Base-by-base conservation (phyloP, 805 yeast species). In the Candida sanyiensis region DNA sequence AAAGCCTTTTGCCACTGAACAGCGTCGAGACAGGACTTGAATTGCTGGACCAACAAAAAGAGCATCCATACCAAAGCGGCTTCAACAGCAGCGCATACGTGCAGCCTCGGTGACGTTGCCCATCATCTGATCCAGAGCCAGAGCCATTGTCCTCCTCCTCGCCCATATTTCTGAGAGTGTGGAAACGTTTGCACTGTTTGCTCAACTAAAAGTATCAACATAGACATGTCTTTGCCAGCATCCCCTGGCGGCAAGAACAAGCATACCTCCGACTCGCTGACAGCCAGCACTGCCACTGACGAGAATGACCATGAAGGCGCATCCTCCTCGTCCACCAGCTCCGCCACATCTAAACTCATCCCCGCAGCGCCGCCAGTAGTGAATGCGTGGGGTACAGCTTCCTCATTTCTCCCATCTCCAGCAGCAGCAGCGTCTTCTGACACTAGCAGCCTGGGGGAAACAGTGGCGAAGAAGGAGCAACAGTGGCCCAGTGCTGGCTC, bases 351-450 rank as follows among this genome's bases (percentile, higher is more conserved):
- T 1, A 55, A 48, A 27, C 36, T 55, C 34, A 33, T 51, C 6
- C 59, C 59, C 5, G 59, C 59, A 3, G 52, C 58, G 5, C 48
- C 51, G 5, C 59, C 59, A 11, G 24, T 41, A 5, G 50, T 52
- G 10, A 52, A 36, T 36, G 56, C 58, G 2, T 54, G 58, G 58
- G 56, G 56, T 11, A 33, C 50, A 16, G 41, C 36, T 21, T 2
- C 44, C 2, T 25, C 40, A 18, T 27, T 34, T 18, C 16, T 43
- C 2, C 22, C 40, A 18, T 27, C 36, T 18, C 16, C 29, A 13
- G 16, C 13, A 13, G 19, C 43, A 6, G 27, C 45, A 6, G 10
- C 40, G 13, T 22, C 28, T 6, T 24, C 40, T 11, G n/a, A 26
- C 4, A 20, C 21, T 7, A 22, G 34, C 7, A 10, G 33, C 6